Base-by-base conservation (phyloP, 768 basidiomycete genomes). In the Mycena chlorophos region DNA sequence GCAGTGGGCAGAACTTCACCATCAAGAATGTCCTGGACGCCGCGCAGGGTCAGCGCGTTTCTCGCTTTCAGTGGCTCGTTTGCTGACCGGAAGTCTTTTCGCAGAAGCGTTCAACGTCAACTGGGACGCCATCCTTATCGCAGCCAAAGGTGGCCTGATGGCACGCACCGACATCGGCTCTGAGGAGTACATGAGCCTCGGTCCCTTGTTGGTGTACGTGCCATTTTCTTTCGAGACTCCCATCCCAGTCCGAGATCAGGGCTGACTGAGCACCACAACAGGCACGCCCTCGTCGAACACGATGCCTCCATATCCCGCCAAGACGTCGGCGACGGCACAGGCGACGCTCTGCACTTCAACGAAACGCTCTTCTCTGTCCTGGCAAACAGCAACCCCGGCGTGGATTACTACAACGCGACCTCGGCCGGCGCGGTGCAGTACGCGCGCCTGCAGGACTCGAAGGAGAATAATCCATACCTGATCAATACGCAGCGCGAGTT, bases 401-500 rank as follows among this genome's bases (percentile, higher is more conserved):
- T 30, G 27, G 62, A 63, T 29, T 40, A 39, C 28, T 63, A 63
- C 56, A 49, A 60, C 19, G 20, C 54, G 0, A 29, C 20, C 2
- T 43, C 62, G 2, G 59, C 53, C 2, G 62, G 55, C 1, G 14
- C 22, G 27, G 51, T 57, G 12, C 42, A 56, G 26, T 29, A 49
- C 27, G 29, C 29, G n/a, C 55, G 58, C 4, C 51, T 63, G 1
- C 45, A 39, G 3, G 26, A 51, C 23, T 56, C 62, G 12, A 47
- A 51, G 22, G 52, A 47, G 38, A 52, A 25, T 3, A 63, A 63
- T n/a, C 49, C 58, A 2, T n/a, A 38, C 13, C 19, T 55, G 4
- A 46, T 34, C 10, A 60, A 63, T 29, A 63, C 62, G 6, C n/a
- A 31, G 17, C 57, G 55, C 29, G 62, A 63, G 53, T 53, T 60